These are phyloP conservation scores for Blyttiomyces sp. DNA, from an alignment of 371 early-diverging fungal species.

Conservation along the genomic window DNA sequence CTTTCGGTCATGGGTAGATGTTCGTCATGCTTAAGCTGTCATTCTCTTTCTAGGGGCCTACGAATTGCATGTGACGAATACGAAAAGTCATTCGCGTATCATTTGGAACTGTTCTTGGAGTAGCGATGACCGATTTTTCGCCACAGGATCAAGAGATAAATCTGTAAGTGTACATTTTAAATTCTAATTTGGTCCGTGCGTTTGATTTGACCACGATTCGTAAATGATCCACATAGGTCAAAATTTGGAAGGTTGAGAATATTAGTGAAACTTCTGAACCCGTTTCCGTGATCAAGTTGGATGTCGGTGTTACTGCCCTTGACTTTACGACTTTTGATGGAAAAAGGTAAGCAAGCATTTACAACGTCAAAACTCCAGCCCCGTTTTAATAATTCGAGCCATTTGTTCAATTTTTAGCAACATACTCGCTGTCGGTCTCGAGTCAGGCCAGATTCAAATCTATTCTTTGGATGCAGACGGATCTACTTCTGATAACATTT, in stretches of 20 bases:
- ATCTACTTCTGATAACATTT: neutral
- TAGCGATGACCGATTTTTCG: slow-evolving; percentile 74
- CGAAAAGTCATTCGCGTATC: slow-evolving; percentile 88
- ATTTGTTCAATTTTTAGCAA: neutral
- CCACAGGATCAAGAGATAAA: slow-evolving; percentile 91
- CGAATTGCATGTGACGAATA: slow-evolving; percentile 49
- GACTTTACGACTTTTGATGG: neutral
- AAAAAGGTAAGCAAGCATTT: no score
- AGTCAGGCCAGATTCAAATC: neutral
- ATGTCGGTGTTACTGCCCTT: neutral
- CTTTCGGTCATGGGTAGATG: neutral
- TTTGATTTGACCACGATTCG: neutral
- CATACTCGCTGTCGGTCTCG: neutral
- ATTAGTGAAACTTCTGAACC: neutral
- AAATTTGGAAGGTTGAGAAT: neutral
- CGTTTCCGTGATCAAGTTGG: neutral
- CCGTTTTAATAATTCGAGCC: neutral
- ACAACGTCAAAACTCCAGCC: neutral
- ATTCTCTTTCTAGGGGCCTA: neutral
- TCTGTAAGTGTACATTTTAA: slow-evolving; percentile 55
- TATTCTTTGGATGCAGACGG: neutral
- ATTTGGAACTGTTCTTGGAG: slow-evolving; percentile 91
- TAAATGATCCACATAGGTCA: neutral
- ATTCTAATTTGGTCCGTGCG: no score
- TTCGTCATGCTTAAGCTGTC: no score